Evolutionary conservation across 176 grass and related monocot genomes (phyloP), one percentile per base, ranked within the genome.

Genomic region (Urochloa ruziziensis): DNA sequence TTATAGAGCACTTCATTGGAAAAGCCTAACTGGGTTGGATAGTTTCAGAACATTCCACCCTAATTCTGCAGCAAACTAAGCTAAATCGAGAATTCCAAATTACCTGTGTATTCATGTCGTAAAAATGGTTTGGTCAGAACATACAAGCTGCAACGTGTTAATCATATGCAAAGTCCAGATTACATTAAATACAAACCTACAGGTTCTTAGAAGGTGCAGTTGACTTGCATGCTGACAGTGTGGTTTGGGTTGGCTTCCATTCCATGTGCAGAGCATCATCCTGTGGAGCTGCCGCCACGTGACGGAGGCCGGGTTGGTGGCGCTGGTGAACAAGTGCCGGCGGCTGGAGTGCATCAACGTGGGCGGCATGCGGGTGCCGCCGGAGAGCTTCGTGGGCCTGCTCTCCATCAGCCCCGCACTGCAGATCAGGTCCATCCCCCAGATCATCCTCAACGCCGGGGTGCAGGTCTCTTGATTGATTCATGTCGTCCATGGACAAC

Each of bases 251-350:
- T 25, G 77, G 23, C 5, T 86, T 82, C 5, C 56, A 43, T 19
- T 83, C 10, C 64, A 52, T 52, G 30, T 67, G 34, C 62, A 98
- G 96, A 92, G 89, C 56, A 93, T 98, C 77, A 88, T 93, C 27
- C 57, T 98, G 42, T 95, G 93, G 93, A 98, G 96, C 80, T 98
- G 96, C 64, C 91, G 96, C 28, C 91, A 98, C 30, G 96, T 95
- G 56, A 95, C 91, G 1, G 89, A 91, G 87, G 85, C 71, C 83
- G 96, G 96, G 9, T 75, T 98, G 25, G 82, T 90, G 44, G 89
- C 80, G 33, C 89, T 98, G 23, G 96, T 98, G 56, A 90, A 70
- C 84, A 93, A 88, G 83, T 95, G 91, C 67, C 71, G 71, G 47
- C 88, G 88, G 37, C 89, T 98, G 40, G 87, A 98, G 73, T 95